phyloP scores from a whole-genome alignment of 1,139 yeast species.

The Zygosaccharomyces sapae region DNA sequence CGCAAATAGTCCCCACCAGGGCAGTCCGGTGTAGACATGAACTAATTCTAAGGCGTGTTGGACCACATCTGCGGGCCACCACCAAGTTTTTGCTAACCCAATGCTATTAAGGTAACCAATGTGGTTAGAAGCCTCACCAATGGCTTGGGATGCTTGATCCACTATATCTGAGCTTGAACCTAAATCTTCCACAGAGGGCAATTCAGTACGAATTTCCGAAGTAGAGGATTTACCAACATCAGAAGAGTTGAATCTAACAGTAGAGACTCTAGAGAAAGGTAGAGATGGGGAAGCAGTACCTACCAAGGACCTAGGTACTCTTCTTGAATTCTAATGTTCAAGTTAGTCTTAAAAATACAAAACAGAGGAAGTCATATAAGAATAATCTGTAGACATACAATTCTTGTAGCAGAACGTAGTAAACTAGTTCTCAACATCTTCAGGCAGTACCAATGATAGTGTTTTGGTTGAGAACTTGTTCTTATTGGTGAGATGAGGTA shows the following conservation, averaged over 20 bases:
- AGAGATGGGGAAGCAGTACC: constrained; percentile 3
- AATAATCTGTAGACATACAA: constrained; percentile 10
- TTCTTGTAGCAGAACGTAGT: constrained; percentile 14
- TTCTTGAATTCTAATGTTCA: constrained; percentile 8
- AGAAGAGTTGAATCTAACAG: constrained; percentile 32
- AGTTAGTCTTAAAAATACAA: constrained; percentile 6
- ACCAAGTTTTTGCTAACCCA: constrained; percentile 79
- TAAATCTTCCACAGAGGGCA: constrained; percentile 38
- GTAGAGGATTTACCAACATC: constrained; percentile 18
- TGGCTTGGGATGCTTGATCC: constrained; percentile 33
- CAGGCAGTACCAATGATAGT: background rate
- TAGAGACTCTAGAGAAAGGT: constrained; percentile 7
- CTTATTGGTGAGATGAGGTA: background rate
- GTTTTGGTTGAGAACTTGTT: background rate
- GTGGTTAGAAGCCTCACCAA: constrained; percentile 52
- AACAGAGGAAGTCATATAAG: background rate
- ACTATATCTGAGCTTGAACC: constrained; percentile 21
- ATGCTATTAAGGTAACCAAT: constrained; percentile 82
- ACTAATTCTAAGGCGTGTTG: constrained; percentile 72
- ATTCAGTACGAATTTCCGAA: constrained; percentile 37
- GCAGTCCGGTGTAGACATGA: constrained; percentile 86
- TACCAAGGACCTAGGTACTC: constrained; percentile 4
- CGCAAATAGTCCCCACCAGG: constrained; percentile 94
- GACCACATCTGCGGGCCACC: constrained; percentile 79
- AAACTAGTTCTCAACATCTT: constrained; percentile 15